Evolutionary conservation across 1,284 basidiomycete genomes (phyloP).

Genomic region (Kalmanozyma brasiliensis): DNA sequence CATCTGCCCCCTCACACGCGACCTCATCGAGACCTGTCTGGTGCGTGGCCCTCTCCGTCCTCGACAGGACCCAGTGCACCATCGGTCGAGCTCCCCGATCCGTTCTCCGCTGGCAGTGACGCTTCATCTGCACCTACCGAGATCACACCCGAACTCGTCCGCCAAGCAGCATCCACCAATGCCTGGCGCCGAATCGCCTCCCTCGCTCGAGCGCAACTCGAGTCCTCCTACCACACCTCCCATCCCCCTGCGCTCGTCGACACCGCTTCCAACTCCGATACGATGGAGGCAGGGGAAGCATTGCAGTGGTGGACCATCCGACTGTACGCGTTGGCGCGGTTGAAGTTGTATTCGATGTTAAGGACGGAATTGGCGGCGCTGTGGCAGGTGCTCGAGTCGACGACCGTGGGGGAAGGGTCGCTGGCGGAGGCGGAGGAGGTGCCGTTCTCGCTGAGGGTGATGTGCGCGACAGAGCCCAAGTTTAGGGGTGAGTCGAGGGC

Average conservation of each 20-base stretch:
- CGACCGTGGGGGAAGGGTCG: neutral
- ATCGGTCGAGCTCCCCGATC: slow-evolving; percentile 8
- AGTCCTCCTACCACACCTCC: neutral
- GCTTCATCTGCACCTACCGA: neutral
- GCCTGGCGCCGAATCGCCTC: slow-evolving; percentile 43
- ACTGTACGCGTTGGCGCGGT: slow-evolving; percentile 37
- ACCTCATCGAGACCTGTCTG: slow-evolving; percentile 37
- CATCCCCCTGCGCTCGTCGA: neutral
- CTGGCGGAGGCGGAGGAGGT: slow-evolving; percentile 9
- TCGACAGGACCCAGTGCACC: neutral
- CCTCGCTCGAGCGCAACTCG: slow-evolving; percentile 15
- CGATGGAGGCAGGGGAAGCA: slow-evolving; percentile 4
- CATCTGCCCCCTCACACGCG: slow-evolving; percentile 41
- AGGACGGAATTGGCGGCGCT: slow-evolving; percentile 28
- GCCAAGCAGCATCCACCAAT: slow-evolving; percentile 19
- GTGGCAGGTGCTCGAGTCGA: slow-evolving; percentile 26
- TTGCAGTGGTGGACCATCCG: slow-evolving; percentile 49
- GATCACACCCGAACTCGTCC: slow-evolving; percentile 8
- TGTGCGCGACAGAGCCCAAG: slow-evolving; percentile 29
- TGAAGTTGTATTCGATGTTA: slow-evolving; percentile 41
- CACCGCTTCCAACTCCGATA: neutral
- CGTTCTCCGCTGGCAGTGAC: slow-evolving; percentile 7
- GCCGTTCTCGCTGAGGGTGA: slow-evolving; percentile 31
- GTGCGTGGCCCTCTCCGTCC: slow-evolving; percentile 17
- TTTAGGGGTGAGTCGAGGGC: slow-evolving; percentile 11